Evolutionary conservation across 2,329 filamentous ascomycete species (phyloP), one percentile per base, ranked within the genome.

Genomic region (Pseudogymnoascus sp.): DNA sequence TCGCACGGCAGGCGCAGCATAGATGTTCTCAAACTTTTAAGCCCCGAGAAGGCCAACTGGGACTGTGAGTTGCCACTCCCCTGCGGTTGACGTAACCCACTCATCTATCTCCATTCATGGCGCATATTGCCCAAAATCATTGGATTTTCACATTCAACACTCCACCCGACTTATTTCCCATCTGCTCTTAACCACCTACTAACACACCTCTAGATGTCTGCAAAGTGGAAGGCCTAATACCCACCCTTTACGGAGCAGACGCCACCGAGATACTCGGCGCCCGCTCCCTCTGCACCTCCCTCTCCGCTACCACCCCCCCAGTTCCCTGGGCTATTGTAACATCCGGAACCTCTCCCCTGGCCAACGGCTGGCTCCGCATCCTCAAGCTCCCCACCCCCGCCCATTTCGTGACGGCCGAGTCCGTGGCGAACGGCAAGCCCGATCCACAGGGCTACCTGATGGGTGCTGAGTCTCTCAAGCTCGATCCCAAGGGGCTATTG

Each of bases 1-100:
- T 96, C 92, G 4, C 95, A 99, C 76, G 95, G 95, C 66, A 86
- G 93, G 65, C 82, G 95, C 64, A 91, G 87, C 68, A 96, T 98
- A 71, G 95, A 99, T 70, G 86, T 89, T 2, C 81, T 99, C 64
- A 84, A 84, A 73, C 79, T 93, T 28, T 84, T 96, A 64, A 88
- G 90, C 66, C 89, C 91, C 14, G 87, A 90, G 69, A 91, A 91
- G 73, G 95, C 95, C 43, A 97, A 89, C 70, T 93, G 90, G 91
- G 91, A 96, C 67, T 96, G 91, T 96, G 78, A 78, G 90, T 84
- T 33, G 33, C 65, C 26, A 38, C 33, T 40, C 10, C 14, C 22
- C 3, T 40, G 14, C n/a, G n/a, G 11, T 56, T 56, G 50, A 56
- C 50, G 50, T 56, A 56, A 56, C 59, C 59, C n/a, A 12, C 22